phyloP scores from a whole-genome alignment of 2,329 filamentous ascomycete species.

The Xylaria sp. region DNA sequence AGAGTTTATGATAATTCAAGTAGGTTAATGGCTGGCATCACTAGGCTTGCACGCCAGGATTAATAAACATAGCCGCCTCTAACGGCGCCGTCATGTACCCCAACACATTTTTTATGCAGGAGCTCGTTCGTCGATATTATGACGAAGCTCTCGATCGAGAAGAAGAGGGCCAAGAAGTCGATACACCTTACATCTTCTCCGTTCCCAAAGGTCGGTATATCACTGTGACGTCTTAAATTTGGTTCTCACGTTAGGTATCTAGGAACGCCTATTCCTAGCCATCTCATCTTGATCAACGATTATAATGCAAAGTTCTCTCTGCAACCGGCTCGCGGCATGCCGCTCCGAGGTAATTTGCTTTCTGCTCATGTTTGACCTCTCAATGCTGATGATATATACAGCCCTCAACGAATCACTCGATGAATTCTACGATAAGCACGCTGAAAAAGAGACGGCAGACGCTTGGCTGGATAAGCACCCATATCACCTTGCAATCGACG shows the following conservation, averaged over 20 bases:
- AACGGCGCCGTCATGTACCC: conserved; percentile 7
- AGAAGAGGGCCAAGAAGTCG: background rate
- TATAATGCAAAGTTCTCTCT: background rate
- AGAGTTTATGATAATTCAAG: background rate
- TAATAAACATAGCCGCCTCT: background rate
- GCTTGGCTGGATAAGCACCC: conserved; percentile 7
- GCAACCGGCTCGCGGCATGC: conserved; percentile 1
- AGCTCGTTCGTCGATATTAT: background rate
- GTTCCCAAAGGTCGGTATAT: background rate
- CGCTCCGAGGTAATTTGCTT: background rate
- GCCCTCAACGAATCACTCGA: conserved; percentile 2
- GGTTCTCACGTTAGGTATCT: background rate
- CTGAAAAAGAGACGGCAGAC: background rate
- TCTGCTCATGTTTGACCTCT: background rate
- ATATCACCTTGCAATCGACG: background rate
- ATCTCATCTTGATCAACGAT: conserved; percentile 1
- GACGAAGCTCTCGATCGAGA: conserved; percentile 2
- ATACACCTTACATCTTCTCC: background rate
- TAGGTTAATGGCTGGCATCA: background rate
- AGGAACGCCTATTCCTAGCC: conserved; percentile 4
- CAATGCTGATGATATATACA: background rate
- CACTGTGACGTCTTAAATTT: background rate
- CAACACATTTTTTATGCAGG: conserved; percentile 7
- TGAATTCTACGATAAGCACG: conserved; percentile 7
- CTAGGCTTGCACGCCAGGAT: background rate